Percentiles rank a stretch among this genome's conserved stretches.
Conservation (phyloP, 1,284 basidiomycete species). For the Violaceomyces palustris region DNA sequence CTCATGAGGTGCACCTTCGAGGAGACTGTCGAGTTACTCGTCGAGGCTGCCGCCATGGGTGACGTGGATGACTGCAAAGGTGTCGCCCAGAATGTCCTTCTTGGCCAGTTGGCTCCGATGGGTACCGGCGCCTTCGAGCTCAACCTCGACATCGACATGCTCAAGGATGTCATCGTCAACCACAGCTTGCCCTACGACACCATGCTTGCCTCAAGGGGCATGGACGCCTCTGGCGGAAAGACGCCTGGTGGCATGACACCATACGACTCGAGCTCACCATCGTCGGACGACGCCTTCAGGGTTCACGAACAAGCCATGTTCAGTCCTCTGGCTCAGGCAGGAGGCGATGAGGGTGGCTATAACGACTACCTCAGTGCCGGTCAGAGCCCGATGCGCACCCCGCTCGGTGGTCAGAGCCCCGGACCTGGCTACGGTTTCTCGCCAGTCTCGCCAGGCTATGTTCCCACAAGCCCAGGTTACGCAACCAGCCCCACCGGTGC, state of each 20-base stretch:
- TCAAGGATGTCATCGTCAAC: conserved; percentile 97
- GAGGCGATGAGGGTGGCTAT: conserved; percentile 71
- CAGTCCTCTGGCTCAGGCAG: conserved; percentile 85
- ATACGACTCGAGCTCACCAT: conserved; percentile 71
- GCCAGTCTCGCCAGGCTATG: conserved; percentile 47
- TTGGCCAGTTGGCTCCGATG: conserved; percentile 91
- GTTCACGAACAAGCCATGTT: conserved; percentile 81
- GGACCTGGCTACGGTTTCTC: conserved; percentile 47
- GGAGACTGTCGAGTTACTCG: conserved; percentile 97
- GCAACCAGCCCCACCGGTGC: conserved; percentile 53
- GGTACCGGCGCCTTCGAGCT: conserved; percentile 75
- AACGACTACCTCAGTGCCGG: conserved; percentile 66
- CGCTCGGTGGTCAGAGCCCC: conserved; percentile 45
- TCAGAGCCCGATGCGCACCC: conserved; percentile 65
- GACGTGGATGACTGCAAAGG: conserved; percentile 98
- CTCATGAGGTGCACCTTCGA: conserved; percentile 98
- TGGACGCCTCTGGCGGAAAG: conserved; percentile 41
- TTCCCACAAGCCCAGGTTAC: conserved; percentile 40
- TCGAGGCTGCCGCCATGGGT: conserved; percentile 96
- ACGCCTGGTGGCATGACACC: conserved; percentile 51
- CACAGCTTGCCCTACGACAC: conserved; percentile 70
- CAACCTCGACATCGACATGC: conserved; percentile 92
- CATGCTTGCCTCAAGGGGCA: conserved; percentile 55
- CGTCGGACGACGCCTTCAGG: conserved; percentile 57
- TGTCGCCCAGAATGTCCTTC: conserved; percentile 95